phyloP scores from a whole-genome alignment of 2,329 filamentous ascomycete genomes.

The Sarocladium oryzae region DNA sequence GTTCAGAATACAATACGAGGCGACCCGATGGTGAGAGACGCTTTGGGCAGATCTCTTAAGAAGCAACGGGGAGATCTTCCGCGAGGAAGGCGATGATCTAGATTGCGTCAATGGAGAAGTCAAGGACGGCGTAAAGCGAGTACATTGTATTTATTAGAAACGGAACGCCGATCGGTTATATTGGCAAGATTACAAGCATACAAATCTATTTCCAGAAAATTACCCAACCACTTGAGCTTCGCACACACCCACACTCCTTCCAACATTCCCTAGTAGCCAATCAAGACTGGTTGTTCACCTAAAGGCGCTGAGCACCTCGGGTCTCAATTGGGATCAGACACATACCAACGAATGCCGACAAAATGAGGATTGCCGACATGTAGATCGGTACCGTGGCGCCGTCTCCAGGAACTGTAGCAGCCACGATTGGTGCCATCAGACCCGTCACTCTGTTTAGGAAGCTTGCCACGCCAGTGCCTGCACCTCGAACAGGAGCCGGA shows the following conservation, averaged over 20 bases:
- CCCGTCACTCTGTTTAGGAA: conserved; percentile 65
- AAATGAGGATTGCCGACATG: conserved; percentile 48
- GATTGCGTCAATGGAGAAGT: not conserved
- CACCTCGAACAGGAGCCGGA: conserved; percentile 64
- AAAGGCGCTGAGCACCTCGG: conserved; percentile 51
- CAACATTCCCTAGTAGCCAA: too few species aligned
- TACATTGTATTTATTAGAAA: too few species aligned
- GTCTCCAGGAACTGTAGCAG: conserved; percentile 52
- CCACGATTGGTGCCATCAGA: conserved; percentile 62
- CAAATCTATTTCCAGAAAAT: not conserved
- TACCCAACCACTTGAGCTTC: not conserved
- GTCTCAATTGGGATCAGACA: conserved; percentile 58
- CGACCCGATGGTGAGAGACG: conserved; percentile 76
- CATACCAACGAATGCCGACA: conserved; percentile 54
- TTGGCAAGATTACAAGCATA: not conserved
- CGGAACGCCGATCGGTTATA: too few species aligned
- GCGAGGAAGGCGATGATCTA: not conserved
- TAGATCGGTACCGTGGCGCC: conserved; percentile 52
- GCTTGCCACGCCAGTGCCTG: conserved; percentile 65
- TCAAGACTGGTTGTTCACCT: too few species aligned
- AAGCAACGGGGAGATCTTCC: conserved; percentile 48
- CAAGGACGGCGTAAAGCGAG: too few species aligned
- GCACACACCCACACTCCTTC: too few species aligned
- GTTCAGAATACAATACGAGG: conserved; percentile 77
- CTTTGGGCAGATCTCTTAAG: conserved; percentile 62